Conservation (phyloP, 2,329 filamentous ascomycete genomes). For the Leptographium procerum region DNA sequence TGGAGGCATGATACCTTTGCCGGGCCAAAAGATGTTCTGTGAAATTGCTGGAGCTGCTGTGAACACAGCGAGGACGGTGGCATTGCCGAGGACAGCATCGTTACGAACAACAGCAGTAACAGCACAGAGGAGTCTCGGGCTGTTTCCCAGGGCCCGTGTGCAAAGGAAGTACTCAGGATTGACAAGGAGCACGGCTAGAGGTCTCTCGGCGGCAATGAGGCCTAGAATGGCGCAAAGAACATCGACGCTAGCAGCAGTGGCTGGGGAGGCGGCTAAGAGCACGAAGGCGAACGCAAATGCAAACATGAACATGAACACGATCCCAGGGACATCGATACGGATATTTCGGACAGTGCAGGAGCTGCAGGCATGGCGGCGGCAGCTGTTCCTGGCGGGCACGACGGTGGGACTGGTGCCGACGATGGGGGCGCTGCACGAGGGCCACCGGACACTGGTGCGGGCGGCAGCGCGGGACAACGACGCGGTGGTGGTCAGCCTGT, state of each 20-base stretch:
- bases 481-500: conserved; percentile 82
- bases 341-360: conserved; percentile 65
- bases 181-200: not conserved
- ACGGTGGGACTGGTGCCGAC: conserved; percentile 85
- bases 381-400: conserved; percentile 53
- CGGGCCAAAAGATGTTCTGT: not conserved
- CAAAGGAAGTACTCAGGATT: not conserved
- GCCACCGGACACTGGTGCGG: conserved; percentile 77
- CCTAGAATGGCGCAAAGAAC: not conserved
- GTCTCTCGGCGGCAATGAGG: not conserved
- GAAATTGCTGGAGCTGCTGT: not conserved
- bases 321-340: conserved; percentile 49
- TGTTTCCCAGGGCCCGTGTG: not conserved
- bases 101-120: not conserved
- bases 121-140: not conserved
- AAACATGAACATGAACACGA: conserved; percentile 34
- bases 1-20: not conserved
- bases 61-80: not conserved
- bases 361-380: conserved; percentile 57
- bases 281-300: not conserved
- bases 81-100: not conserved
- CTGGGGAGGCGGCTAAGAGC: not conserved
- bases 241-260: too few species aligned
- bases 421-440: conserved; percentile 93
- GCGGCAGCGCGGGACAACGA: conserved; percentile 75